Evolutionary conservation across 805 yeast species (phyloP), one percentile per base, ranked within the genome.

Genomic region (Pichia manshurica): DNA sequence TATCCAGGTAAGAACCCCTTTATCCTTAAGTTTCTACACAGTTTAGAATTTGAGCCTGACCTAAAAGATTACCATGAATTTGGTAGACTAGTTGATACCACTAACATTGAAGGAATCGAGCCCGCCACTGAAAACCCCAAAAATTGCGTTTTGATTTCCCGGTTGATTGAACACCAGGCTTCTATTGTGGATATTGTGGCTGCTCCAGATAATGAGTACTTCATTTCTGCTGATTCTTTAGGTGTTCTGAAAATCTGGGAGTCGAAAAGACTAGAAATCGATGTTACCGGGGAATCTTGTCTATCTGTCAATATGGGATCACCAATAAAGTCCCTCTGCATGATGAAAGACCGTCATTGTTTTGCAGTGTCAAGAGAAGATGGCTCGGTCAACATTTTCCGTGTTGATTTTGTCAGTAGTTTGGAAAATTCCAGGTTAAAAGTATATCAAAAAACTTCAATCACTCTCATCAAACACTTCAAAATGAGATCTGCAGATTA

Each of bases 221-320:
- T 91, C 53, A 67, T 88, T 2, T 81, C 93, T 2, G 96, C 89
- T 2, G 87, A 93, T 7, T 84, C 81, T 42, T 74, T 75, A 25
- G 96, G 97, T 0, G 59, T 68, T 1, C 57, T 93, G 35, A 83
- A 79, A 53, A 64, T 91, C 0, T 93, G 97, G 97, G 95, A 87
- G 58, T 64, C 82, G 0, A 57, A 67, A 9, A 77, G 80, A 49
- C 65, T 90, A 33, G 87, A 82, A 45, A 75, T 75, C 46, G 84
- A 83, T 36, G 77, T 81, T 3, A 67, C 75, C 9, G 75, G 76
- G 28, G 67, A 73, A 4, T 73, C 87, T 0, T 62, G 70, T 8
- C 53, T 77, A 7, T 66, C 76, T 1, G 59, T 75, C 1, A 72
- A 75, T 36, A 63, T 82, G 41, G 74, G 74, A 0, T 69, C 79